Evolutionary conservation across 148 eudicot genomes (phyloP).

Genomic region (Spergularia marina): DNA sequence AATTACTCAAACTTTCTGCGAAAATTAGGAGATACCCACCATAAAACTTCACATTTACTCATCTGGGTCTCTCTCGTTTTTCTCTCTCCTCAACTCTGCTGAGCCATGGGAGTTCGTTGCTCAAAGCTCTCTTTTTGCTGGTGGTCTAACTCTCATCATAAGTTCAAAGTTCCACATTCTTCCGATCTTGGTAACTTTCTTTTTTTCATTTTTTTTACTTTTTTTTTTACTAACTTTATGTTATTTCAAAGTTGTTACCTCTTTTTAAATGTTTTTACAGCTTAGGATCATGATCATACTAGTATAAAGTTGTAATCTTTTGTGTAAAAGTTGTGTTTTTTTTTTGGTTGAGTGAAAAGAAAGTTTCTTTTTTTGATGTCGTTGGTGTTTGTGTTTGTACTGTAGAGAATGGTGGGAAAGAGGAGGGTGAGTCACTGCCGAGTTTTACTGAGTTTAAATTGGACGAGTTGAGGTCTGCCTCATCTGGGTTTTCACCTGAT

Average conservation of each 20-base stretch:
- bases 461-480: slow-evolving; percentile 61
- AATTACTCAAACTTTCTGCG: background rate
- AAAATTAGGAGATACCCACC: slow-evolving; percentile 17
- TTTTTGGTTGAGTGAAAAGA: background rate
- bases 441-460: slow-evolving; percentile 58
- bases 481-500: slow-evolving; percentile 63
- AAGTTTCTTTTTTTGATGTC: background rate
- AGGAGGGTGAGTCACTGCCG: slow-evolving; percentile 49
- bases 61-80: slow-evolving; percentile 6
- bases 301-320: background rate
- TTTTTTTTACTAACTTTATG: slow-evolving; percentile 7
- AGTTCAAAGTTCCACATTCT: slow-evolving; percentile 42
- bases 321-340: background rate
- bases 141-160: slow-evolving; percentile 46
- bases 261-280: background rate
- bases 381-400: background rate
- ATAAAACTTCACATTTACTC: slow-evolving; percentile 6
- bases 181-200: slow-evolving; percentile 54
- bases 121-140: slow-evolving; percentile 58
- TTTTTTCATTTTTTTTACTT: background rate
- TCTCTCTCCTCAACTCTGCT: background rate
- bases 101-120: slow-evolving; percentile 66
- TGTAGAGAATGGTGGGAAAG: slow-evolving; percentile 46
- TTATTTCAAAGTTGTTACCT: background rate
- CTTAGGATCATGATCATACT: slow-evolving; percentile 1